A percentile compares a stretch with the other conserved stretches of the same genome.
Conservation (phyloP, 2,329 filamentous ascomycete genomes). For the Stagonosporopsis vannaccii region DNA sequence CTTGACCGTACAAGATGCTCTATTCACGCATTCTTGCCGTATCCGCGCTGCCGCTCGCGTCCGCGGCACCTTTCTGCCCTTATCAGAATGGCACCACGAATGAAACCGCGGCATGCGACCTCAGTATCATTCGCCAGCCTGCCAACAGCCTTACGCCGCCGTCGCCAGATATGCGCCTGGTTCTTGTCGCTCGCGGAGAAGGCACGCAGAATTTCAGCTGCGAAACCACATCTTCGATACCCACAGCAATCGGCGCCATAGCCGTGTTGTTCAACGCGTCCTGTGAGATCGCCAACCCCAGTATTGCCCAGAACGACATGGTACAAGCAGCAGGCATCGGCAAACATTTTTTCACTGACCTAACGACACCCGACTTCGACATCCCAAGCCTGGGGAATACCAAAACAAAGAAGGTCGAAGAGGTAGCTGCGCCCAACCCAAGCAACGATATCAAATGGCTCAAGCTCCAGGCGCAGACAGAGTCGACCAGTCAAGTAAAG, state of each 20-base stretch:
- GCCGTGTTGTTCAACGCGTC: conserved; percentile 42
- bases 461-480: conserved; percentile 63
- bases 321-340: conserved; percentile 57
- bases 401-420: conserved; percentile 69
- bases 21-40: conserved; percentile 27
- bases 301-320: conserved; percentile 29
- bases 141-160: conserved; percentile 36
- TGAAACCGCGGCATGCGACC: conserved; percentile 31
- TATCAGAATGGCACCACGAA: conserved; percentile 26
- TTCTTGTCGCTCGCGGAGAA: conserved; percentile 55
- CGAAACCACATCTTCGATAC: conserved; percentile 36
- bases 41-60: conserved; percentile 30
- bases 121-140: conserved; percentile 34
- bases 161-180: conserved; percentile 42
- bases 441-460: conserved; percentile 76
- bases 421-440: conserved; percentile 68
- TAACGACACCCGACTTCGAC: conserved; percentile 80
- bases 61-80: conserved; percentile 30
- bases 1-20: conserved; percentile 32
- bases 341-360: conserved; percentile 79
- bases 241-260: conserved; percentile 53
- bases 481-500: conserved; percentile 58
- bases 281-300: conserved; percentile 27
- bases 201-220: conserved; percentile 63
- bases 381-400: conserved; percentile 72